Evolutionary conservation across 73 alveolate genomes (phyloP), one percentile per base, ranked within the genome.

Genomic region (Urostyla sp.): DNA sequence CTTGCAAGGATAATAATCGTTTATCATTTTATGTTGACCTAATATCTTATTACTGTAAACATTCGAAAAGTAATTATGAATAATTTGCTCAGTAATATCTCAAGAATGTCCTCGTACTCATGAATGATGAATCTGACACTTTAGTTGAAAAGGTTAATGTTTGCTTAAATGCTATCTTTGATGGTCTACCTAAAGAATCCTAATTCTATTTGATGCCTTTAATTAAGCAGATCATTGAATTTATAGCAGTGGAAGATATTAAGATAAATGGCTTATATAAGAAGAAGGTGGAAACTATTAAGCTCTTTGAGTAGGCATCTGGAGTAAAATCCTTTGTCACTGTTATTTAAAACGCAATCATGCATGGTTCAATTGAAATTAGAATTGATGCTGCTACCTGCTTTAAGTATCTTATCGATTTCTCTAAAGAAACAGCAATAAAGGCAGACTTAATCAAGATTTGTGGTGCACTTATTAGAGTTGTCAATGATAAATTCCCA

Each of bases 401-500:
- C 66, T 37, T 86, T 63, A 48, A 79, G 26, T 48, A 61, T 54
- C 43, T 86, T 43, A 57, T 58, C 7, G 84, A 76, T 27, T 86
- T 86, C 90, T 18, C 83, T 48, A 72, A 74, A 40, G 1, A 53
- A 7, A 81, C 44, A 11, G 61, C 57, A 52, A 51, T 58, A 52
- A 76, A 78, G 75, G 26, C 60, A 13, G 84, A 86, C 26, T 63
- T 61, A 32, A 77, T 86, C 35, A 85, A 85, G 84, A 90, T 90
- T 28, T 72, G 89, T 34, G 97, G 97, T 36, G 95, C 95, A 11
- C 74, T 92, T 48, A 88, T 92, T 77, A 67, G 97, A 16, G 90
- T 92, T 1, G 95, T 83, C 54, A 87, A 87, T 34, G 97, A 92
- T 73, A 88, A 85, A 61, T 92, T 87, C 88, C 95, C 94, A 0